Percentiles rank a stretch among this genome's conserved stretches.
Conservation (phyloP, 2,329 filamentous ascomycete species). For the Calonectria montana region DNA sequence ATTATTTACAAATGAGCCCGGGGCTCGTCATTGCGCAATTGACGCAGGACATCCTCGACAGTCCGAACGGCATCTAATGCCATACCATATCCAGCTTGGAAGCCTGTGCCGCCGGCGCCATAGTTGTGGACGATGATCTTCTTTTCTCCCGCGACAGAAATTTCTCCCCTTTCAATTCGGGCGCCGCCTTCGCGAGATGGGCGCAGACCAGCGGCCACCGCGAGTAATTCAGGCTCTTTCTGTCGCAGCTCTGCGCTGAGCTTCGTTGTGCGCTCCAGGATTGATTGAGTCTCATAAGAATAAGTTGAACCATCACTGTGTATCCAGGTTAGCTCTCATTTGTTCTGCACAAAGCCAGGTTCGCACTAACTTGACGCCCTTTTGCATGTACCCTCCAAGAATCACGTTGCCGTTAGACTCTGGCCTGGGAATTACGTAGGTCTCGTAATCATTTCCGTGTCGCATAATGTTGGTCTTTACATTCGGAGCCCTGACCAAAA, state of each 20-base stretch:
- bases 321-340: neutral
- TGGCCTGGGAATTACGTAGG: constrained; percentile 54
- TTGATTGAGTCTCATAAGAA: constrained; percentile 50
- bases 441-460: constrained; percentile 52
- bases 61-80: constrained; percentile 48
- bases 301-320: constrained; percentile 49
- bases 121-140: constrained; percentile 54
- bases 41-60: constrained; percentile 3
- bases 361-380: constrained; percentile 43
- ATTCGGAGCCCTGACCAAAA: constrained; percentile 48
- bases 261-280: constrained; percentile 48
- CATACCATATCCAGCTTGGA: constrained; percentile 57
- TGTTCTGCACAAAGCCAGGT: neutral
- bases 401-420: constrained; percentile 49
- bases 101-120: constrained; percentile 58
- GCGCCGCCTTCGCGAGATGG: constrained; percentile 54
- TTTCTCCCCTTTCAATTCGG: constrained; percentile 55
- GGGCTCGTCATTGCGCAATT: constrained; percentile 3
- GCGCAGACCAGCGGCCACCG: constrained; percentile 46
- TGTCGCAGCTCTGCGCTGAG: constrained; percentile 47
- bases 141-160: constrained; percentile 38
- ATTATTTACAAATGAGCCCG: neutral
- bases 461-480: constrained; percentile 52
- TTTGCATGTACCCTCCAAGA: constrained; percentile 55
- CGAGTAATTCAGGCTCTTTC: constrained; percentile 44